phyloP scores from a whole-genome alignment of 176 grass and related monocot genomes.

The Oryza nivara region DNA sequence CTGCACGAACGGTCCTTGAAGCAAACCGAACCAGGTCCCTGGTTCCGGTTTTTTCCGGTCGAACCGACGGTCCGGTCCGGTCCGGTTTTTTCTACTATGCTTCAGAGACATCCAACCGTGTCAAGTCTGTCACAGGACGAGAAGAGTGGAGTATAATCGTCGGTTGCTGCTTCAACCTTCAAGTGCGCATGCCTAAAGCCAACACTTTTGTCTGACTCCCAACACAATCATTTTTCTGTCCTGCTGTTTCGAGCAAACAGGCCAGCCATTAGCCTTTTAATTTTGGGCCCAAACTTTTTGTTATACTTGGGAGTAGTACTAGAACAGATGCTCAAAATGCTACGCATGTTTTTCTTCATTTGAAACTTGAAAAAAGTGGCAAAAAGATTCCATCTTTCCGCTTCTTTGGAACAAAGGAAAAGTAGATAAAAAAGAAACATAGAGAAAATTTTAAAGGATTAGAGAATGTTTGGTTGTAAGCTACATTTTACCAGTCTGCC shows the following conservation, averaged over 20 bases:
- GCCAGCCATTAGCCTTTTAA: not conserved
- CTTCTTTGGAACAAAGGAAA: no score
- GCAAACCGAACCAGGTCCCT: no score
- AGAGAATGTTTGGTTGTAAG: no score
- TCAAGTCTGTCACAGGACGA: not conserved
- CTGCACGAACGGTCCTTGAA: no score
- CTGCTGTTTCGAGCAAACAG: not conserved
- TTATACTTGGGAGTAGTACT: not conserved
- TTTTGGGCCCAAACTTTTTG: not conserved
- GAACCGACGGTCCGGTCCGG: no score
- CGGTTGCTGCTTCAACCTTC: constrained; percentile 1
- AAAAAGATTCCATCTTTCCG: not conserved
- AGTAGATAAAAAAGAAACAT: no score
- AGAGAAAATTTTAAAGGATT: no score
- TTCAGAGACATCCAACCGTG: no score
- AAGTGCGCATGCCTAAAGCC: constrained; percentile 32
- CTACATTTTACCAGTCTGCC: no score
- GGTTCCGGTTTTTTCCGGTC: no score
- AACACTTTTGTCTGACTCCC: constrained; percentile 16
- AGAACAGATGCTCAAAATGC: not conserved
- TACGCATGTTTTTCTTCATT: not conserved
- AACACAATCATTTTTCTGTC: not conserved
- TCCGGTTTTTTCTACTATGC: no score
- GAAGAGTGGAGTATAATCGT: not conserved
- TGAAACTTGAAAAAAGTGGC: constrained; percentile 1